Evolutionary conservation across 1,284 basidiomycete genomes (phyloP).

Genomic region (Phlebopus sp.): DNA sequence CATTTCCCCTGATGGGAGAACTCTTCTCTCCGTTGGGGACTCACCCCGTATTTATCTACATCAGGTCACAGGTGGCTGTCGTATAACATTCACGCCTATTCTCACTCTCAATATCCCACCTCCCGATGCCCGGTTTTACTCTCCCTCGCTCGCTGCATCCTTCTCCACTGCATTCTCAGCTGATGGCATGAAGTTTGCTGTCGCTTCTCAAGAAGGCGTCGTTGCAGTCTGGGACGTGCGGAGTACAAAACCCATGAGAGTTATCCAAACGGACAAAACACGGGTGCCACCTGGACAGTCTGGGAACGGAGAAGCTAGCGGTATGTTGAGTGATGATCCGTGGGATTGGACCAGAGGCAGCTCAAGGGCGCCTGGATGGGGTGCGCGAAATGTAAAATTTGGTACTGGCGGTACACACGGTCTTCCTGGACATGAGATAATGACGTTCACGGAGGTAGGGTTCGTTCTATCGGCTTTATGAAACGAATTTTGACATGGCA

Average conservation of each 20-base stretch:
- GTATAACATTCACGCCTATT: conserved; percentile 55
- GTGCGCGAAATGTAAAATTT: conserved; percentile 77
- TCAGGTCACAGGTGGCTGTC: conserved; percentile 57
- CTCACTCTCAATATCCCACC: conserved; percentile 56
- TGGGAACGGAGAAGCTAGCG: conserved; percentile 46
- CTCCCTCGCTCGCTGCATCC: conserved; percentile 59
- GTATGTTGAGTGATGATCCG: conserved; percentile 59
- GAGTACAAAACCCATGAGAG: conserved; percentile 64
- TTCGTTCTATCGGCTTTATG: conserved; percentile 4
- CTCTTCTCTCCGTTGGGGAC: conserved; percentile 83
- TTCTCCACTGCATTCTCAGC: conserved; percentile 83
- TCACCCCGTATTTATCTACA: conserved; percentile 79
- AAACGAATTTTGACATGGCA: conserved; percentile 11
- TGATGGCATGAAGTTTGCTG: conserved; percentile 80
- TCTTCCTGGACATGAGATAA: conserved; percentile 54
- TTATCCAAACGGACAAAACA: conserved; percentile 55
- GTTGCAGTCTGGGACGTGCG: conserved; percentile 80
- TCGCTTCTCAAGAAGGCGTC: conserved; percentile 82
- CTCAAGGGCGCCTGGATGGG: conserved; percentile 68
- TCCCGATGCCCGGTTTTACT: conserved; percentile 40
- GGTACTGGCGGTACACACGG: conserved; percentile 45
- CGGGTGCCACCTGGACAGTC: conserved; percentile 33
- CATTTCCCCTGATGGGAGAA: conserved; percentile 81
- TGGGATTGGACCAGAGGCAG: conserved; percentile 62
- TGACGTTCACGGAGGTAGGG: conserved; percentile 82